Evolutionary conservation across 2,329 filamentous ascomycete genomes (phyloP), one percentile per base, ranked within the genome.

Genomic region (Ramularia collo-cygni): DNA sequence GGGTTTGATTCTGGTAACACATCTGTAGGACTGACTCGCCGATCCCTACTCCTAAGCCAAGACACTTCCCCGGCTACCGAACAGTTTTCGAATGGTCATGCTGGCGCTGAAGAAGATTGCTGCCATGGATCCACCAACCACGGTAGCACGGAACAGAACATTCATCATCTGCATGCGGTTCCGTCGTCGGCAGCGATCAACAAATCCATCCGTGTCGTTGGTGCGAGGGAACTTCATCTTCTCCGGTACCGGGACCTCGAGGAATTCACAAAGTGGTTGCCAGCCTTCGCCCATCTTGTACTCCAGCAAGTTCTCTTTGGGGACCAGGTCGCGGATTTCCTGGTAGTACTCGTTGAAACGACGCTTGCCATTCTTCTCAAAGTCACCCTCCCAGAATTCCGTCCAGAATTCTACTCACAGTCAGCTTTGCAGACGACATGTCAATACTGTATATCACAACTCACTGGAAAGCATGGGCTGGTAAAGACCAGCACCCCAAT

Each of bases 401-500:
- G 77, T 72, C 64, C 81, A 83, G 67, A 83, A 81, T 62, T 79
- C 59, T 61, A 46, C 12, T 9, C 3, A n/a, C 13, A 8, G 37
- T 51, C 28, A 48, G 48, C 35, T 27, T 19, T 13, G 31, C 18
- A 29, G 26, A 13, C 15, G 28, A 37, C 28, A 24, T 9, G 47
- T 48, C 45, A 46, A 35, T 13, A 18, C 27, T 10, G 35, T 38
- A 17, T 29, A 18, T 18, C 15, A 26, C n/a, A 28, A 57, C 55
- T 42, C 46, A 61, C 58, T 81, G 59, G 71, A 70, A 42, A 83
- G 69, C 79, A 83, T 83, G 28, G 78, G 79, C 58, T 81, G 75
- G 66, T 83, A 82, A 68, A 81, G 76, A 57, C 74, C 67, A 6
- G 79, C 77, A 15, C 75, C 79, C 79, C 79, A 83, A 64, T 74